Percentiles rank a stretch among this genome's conserved stretches.
These are phyloP conservation scores for Calocera viscosa DNA, from an alignment of 768 basidiomycete species.

Conservation along the genomic window DNA sequence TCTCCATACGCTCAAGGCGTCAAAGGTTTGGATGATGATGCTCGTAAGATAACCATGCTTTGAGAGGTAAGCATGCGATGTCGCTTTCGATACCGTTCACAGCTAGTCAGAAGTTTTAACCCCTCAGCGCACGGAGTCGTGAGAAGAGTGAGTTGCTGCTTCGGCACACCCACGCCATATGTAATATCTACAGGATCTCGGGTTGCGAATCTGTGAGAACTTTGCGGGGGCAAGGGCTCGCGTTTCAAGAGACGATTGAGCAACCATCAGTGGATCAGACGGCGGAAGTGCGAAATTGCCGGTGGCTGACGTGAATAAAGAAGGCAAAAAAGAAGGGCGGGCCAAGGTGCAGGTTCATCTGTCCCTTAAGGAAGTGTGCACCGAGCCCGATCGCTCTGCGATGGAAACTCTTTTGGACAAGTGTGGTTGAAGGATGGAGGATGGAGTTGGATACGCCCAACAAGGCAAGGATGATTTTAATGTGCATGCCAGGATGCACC, in stretches of 20 bases:
- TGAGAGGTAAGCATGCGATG: too few relatives aligned
- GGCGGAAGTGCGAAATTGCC: neutral
- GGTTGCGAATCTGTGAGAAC: neutral
- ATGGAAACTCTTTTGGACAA: neutral
- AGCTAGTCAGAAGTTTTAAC: neutral
- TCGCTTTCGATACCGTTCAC: too few relatives aligned
- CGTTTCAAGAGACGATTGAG: slow-evolving; percentile 2
- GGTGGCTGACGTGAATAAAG: neutral
- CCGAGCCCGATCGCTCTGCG: too few relatives aligned
- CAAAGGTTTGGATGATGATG: too few relatives aligned
- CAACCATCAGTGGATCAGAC: neutral
- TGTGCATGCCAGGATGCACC: neutral
- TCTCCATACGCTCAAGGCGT: too few relatives aligned
- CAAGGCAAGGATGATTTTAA: neutral
- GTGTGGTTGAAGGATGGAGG: neutral
- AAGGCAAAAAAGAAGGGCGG: neutral
- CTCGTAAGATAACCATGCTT: too few relatives aligned
- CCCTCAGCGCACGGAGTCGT: neutral
- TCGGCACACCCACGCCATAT: neutral
- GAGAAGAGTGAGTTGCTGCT: neutral
- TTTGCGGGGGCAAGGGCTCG: neutral
- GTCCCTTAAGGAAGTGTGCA: neutral
- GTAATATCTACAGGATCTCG: neutral
- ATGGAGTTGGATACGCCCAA: neutral
- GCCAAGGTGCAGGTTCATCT: neutral